Evolutionary conservation across 2,329 filamentous ascomycete genomes (phyloP).

Genomic region (Epichloe typhina): DNA sequence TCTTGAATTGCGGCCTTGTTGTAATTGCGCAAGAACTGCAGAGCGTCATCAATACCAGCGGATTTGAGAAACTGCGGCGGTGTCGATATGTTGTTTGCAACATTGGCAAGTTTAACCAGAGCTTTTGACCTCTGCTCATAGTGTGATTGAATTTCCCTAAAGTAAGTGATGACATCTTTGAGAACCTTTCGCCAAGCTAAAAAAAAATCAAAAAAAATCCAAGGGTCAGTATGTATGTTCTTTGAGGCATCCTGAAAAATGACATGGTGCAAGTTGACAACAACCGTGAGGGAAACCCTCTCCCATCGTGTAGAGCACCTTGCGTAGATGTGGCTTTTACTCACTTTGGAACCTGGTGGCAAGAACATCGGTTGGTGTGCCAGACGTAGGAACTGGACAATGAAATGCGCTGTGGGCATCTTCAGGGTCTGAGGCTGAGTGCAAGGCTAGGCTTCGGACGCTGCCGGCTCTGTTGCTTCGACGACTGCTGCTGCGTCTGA

Average conservation of each 20-base stretch:
- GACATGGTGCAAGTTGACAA: neutral
- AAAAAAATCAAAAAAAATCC: neutral
- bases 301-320: neutral
- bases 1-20: slow-evolving; percentile 71
- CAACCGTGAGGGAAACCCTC: too few species aligned
- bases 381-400: slow-evolving; percentile 77
- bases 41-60: slow-evolving; percentile 78
- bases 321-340: slow-evolving; percentile 13
- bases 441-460: slow-evolving; percentile 65
- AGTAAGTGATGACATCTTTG: slow-evolving; percentile 88
- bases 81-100: slow-evolving; percentile 65
- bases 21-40: slow-evolving; percentile 66
- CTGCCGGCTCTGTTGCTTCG: slow-evolving; percentile 76
- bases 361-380: slow-evolving; percentile 77
- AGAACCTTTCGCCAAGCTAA: slow-evolving; percentile 87
- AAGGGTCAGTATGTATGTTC: neutral
- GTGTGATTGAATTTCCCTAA: slow-evolving; percentile 77
- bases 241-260: neutral
- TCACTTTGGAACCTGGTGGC: slow-evolving; percentile 79
- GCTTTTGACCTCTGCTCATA: slow-evolving; percentile 80
- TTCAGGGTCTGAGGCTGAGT: slow-evolving; percentile 53
- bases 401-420: slow-evolving; percentile 75
- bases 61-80: slow-evolving; percentile 66
- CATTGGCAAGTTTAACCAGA: slow-evolving; percentile 68
- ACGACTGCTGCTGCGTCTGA: slow-evolving; percentile 69